These are phyloP conservation scores for Phytophthora fragariaefolia DNA, from an alignment of 352 stramenopile genomes.

Conservation along the genomic window DNA sequence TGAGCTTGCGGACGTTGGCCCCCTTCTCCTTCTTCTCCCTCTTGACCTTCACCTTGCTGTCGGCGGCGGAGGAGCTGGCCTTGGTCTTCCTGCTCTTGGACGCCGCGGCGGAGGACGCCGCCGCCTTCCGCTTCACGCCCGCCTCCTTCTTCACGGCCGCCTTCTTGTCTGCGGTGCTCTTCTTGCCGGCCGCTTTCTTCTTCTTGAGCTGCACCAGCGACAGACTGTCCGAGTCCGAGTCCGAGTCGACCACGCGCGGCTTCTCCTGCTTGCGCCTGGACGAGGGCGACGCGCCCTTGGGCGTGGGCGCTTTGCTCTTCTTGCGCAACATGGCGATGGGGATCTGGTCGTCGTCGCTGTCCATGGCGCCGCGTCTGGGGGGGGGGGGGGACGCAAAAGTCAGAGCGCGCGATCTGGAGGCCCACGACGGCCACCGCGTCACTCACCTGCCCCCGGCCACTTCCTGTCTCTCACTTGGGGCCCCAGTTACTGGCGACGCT, in stretches of 20 bases:
- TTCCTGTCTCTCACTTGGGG: conserved; percentile 6
- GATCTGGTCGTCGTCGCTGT: conserved; percentile 81
- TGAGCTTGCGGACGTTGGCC: conserved; percentile 85
- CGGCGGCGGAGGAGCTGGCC: conserved; percentile 22
- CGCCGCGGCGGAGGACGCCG: conserved; percentile 24
- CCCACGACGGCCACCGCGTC: too few species aligned
- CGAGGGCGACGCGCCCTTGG: conserved; percentile 22
- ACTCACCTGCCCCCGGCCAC: conserved; percentile 7
- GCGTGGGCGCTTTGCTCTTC: conserved; percentile 43
- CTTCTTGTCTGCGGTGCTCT: conserved; percentile 28
- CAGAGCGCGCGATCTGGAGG: too few species aligned
- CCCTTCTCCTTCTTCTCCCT: conserved; percentile 54
- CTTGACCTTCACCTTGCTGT: conserved; percentile 56
- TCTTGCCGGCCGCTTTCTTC: conserved; percentile 60
- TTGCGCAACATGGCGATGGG: conserved; percentile 76
- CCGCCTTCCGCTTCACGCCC: conserved; percentile 65
- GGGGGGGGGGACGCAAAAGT: too few species aligned
- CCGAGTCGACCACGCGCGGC: conserved; percentile 45
- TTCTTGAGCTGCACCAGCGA: conserved; percentile 89
- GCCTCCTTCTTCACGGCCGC: conserved; percentile 62
- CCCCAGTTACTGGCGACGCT: background rate
- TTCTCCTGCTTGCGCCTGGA: conserved; percentile 25
- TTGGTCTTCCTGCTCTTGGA: conserved; percentile 60
- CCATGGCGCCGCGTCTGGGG: conserved; percentile 42
- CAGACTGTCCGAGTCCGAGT: conserved; percentile 82